Evolutionary conservation across 2,329 filamentous ascomycete genomes (phyloP), one percentile per base, ranked within the genome.

Genomic region (Hymenoscyphus scutula): DNA sequence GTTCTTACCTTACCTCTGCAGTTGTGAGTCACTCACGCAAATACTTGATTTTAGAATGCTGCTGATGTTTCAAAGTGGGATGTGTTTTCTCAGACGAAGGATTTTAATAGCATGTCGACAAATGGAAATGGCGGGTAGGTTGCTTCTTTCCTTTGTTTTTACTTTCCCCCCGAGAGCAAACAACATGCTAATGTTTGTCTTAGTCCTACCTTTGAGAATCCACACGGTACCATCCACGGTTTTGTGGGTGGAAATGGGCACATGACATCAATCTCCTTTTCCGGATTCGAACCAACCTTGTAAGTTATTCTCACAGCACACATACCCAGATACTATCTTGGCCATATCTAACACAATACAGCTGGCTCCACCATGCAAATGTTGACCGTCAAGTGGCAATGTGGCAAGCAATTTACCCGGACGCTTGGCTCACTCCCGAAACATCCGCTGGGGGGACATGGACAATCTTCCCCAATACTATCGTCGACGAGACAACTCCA

Each of bases 381-480:
- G 77, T 89, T 60, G 85, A 89, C 69, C 80, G 86, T 19, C 77
- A 88, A 13, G 82, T 84, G 64, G 80, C 83, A 1, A 72, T 82
- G 61, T 82, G 78, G 78, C 76, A 82, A 69, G 76, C 76, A 30
- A 77, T 83, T 38, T 70, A 80, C 62, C 70, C 71, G 0, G 53
- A 61, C 23, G 29, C 32, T 2, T 68, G 70, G 59, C 70, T 77
- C 32, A 72, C 76, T 0, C 67, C 76, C 8, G 66, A 72, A n/a
- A 65, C 63, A 1, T 68, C 74, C 13, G 56, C 70, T 1, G 73
- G 71, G 48, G 71, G 74, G 38, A 74, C 76, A 19, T 78, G 75
- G 60, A 71, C 65, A 1, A 71, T 68, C 3, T 62, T 64, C 1
- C 32, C 55, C 19, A 30, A 23, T 17, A 8, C n/a, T 2, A n/a